Evolutionary conservation across 2,329 filamentous ascomycete genomes (phyloP).

Genomic region (Botrytis fragariae): DNA sequence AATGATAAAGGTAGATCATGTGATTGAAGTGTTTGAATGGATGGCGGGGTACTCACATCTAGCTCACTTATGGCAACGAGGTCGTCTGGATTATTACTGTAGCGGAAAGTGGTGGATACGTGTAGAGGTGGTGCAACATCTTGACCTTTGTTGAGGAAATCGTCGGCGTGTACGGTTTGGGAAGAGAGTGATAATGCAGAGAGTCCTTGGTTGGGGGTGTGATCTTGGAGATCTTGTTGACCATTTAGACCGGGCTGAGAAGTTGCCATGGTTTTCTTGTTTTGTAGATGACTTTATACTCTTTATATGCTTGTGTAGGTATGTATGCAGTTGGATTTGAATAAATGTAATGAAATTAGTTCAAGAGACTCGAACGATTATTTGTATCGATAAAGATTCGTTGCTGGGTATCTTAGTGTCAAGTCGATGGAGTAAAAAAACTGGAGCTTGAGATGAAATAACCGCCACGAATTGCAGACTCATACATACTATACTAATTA

Average conservation of each 20-base stretch:
- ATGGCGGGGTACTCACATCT: constrained; percentile 48
- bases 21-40: constrained; percentile 21
- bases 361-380: not conserved
- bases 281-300: not conserved
- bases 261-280: constrained; percentile 26
- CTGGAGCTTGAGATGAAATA: not conserved
- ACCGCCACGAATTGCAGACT: not conserved
- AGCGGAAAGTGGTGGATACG: constrained; percentile 88
- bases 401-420: not conserved
- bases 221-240: constrained; percentile 24
- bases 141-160: constrained; percentile 67
- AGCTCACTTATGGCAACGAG: constrained; percentile 53
- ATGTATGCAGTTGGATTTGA: not conserved
- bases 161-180: constrained; percentile 77
- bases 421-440: not conserved
- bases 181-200: constrained; percentile 58
- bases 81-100: constrained; percentile 65
- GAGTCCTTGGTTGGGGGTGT: constrained; percentile 23
- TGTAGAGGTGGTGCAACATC: constrained; percentile 89
- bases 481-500: not conserved
- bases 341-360: not conserved
- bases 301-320: not conserved
- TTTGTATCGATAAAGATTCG: not conserved
- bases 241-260: constrained; percentile 23
- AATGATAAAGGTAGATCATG: constrained; percentile 25